These are phyloP conservation scores for Trichoderma gracile DNA, from an alignment of 2,329 filamentous ascomycete genomes.

Conservation along the genomic window DNA sequence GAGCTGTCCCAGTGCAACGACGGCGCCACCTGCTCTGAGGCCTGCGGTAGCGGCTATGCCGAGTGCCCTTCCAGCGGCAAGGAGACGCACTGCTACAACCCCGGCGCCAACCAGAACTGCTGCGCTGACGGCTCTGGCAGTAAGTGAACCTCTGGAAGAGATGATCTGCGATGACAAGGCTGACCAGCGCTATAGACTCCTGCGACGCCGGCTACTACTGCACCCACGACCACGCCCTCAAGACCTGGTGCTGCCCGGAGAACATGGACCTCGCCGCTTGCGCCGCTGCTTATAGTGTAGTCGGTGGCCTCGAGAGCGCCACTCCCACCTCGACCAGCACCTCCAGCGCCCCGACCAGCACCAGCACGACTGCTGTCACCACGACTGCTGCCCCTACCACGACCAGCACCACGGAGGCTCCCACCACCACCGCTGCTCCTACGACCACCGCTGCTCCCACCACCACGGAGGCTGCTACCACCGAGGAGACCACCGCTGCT, in stretches of 20 bases:
- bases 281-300: slow-evolving; percentile 54
- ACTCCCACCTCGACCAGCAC: slow-evolving; percentile 37
- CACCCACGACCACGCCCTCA: slow-evolving; percentile 51
- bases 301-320: slow-evolving; percentile 46
- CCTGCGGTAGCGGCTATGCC: slow-evolving; percentile 53
- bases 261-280: slow-evolving; percentile 55
- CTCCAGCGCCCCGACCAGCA: slow-evolving; percentile 32
- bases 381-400: slow-evolving; percentile 30
- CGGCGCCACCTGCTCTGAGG: slow-evolving; percentile 55
- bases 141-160: slow-evolving; percentile 41
- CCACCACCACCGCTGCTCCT: slow-evolving; percentile 33
- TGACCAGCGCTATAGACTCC: slow-evolving; percentile 47
- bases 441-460: slow-evolving; percentile 29
- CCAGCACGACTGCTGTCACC: slow-evolving; percentile 35
- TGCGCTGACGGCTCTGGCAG: slow-evolving; percentile 59
- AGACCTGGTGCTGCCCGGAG: slow-evolving; percentile 63
- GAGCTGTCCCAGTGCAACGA: slow-evolving; percentile 50
- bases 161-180: not conserved
- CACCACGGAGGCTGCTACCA: slow-evolving; percentile 36
- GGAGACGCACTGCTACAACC: slow-evolving; percentile 60
- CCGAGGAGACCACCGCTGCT: slow-evolving; percentile 31
- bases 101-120: slow-evolving; percentile 53
- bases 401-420: slow-evolving; percentile 35
- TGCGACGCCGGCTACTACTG: slow-evolving; percentile 65
- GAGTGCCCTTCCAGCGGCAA: slow-evolving; percentile 53